These are phyloP conservation scores for Neurospora discreta DNA, from an alignment of 495 filamentous ascomycete species.

Conservation along the genomic window DNA sequence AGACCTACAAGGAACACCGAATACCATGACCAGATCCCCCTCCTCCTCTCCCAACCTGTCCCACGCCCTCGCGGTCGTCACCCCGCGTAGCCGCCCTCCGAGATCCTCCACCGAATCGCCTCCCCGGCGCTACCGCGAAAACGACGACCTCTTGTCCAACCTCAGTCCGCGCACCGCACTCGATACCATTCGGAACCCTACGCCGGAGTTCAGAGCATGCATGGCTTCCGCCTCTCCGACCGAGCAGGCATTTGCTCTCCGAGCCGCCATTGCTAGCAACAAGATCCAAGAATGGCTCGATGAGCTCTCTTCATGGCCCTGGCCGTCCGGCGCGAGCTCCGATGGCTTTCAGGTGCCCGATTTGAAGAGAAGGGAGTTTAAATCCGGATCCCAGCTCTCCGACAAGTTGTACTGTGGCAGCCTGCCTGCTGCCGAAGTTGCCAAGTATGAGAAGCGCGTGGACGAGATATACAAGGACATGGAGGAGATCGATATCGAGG, in stretches of 20 bases:
- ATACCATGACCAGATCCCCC: conserved; percentile 21
- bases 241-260: conserved; percentile 60
- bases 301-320: conserved; percentile 66
- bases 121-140: conserved; percentile 22
- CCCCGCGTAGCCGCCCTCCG: conserved; percentile 3
- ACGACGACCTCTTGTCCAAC: conserved; percentile 34
- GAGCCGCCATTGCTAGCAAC: conserved; percentile 62
- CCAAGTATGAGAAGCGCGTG: conserved; percentile 58
- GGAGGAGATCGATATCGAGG: conserved; percentile 73
- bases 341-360: conserved; percentile 45
- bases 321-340: conserved; percentile 48
- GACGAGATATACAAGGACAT: conserved; percentile 68
- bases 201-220: conserved; percentile 47
- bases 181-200: conserved; percentile 36
- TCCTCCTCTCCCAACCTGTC: conserved; percentile 8
- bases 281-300: conserved; percentile 66
- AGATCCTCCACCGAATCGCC: conserved; percentile 25
- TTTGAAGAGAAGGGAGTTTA: conserved; percentile 24
- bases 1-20: conserved; percentile 1
- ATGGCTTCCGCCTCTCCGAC: conserved; percentile 54
- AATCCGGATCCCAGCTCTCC: conserved; percentile 3
- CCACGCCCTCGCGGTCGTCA: conserved; percentile 15
- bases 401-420: conserved; percentile 53
- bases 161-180: conserved; percentile 31
- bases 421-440: conserved; percentile 48